phyloP scores from a whole-genome alignment of 2,329 filamentous ascomycete species.

The Pyricularia sp. region DNA sequence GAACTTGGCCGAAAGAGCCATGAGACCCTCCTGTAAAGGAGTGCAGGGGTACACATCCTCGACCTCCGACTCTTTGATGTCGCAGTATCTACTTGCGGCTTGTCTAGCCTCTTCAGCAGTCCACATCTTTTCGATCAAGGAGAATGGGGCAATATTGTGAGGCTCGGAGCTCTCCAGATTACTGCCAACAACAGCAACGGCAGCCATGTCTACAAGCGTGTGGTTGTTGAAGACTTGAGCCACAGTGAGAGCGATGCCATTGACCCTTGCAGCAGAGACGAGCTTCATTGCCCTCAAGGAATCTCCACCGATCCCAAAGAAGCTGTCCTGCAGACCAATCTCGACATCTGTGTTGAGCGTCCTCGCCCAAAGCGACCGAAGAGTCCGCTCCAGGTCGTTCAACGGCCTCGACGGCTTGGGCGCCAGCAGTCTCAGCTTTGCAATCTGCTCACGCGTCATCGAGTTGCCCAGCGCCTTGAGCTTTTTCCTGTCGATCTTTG shows the following conservation, averaged over 20 bases:
- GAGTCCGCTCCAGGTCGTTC: constrained; percentile 23
- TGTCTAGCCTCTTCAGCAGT: background rate
- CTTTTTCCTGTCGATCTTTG: constrained; percentile 35
- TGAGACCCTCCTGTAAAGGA: constrained; percentile 39
- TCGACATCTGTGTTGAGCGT: constrained; percentile 3
- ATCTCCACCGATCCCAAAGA: constrained; percentile 36
- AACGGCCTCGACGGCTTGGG: constrained; percentile 15
- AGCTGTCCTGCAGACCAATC: constrained; percentile 26
- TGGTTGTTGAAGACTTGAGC: constrained; percentile 32
- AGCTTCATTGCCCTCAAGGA: constrained; percentile 39
- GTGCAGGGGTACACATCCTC: constrained; percentile 43
- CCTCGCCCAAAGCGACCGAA: constrained; percentile 20
- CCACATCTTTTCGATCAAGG: constrained; percentile 6
- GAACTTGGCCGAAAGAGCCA: constrained; percentile 37
- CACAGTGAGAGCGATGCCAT: constrained; percentile 27
- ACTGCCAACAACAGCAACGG: constrained; percentile 12
- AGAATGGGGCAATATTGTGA: constrained; percentile 11
- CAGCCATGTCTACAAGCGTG: constrained; percentile 29
- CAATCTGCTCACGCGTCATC: constrained; percentile 27
- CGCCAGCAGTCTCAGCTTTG: constrained; percentile 17
- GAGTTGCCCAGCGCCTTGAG: constrained; percentile 30
- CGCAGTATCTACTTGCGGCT: constrained; percentile 12
- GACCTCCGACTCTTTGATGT: constrained; percentile 16
- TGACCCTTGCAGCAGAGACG: constrained; percentile 27
- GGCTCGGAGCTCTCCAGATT: constrained; percentile 7